Evolutionary conservation across 2,329 filamentous ascomycete genomes (phyloP).

Genomic region (Talaromyces verruculosus): DNA sequence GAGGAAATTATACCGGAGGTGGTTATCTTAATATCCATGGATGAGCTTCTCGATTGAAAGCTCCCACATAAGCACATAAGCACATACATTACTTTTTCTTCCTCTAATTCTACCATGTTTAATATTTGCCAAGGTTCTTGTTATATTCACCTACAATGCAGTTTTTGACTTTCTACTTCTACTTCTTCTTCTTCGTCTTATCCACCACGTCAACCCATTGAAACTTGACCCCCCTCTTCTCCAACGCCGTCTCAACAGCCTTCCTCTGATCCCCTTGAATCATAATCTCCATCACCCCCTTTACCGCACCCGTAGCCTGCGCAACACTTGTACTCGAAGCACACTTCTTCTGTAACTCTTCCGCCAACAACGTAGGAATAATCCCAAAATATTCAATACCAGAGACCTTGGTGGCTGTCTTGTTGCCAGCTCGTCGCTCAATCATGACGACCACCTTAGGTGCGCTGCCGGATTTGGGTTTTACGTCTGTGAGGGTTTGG

Average conservation of each 20-base stretch:
- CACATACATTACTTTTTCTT: not conserved
- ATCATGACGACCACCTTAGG: constrained; percentile 61
- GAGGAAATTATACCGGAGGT: not conserved
- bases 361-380: constrained; percentile 59
- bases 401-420: constrained; percentile 63
- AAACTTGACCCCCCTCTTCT: constrained; percentile 57
- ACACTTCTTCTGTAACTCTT: constrained; percentile 66
- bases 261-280: constrained; percentile 67
- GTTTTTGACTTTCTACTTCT: constrained; percentile 24
- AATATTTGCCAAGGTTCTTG: not conserved
- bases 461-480: constrained; percentile 60
- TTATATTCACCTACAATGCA: not conserved
- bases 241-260: constrained; percentile 59
- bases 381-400: constrained; percentile 64
- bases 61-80: not conserved
- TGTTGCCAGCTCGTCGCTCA: constrained; percentile 65
- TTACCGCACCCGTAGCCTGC: constrained; percentile 61
- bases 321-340: constrained; percentile 67
- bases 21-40: not conserved
- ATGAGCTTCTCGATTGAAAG: not conserved
- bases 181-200: constrained; percentile 67
- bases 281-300: constrained; percentile 65
- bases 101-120: not conserved
- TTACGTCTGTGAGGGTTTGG: constrained; percentile 46
- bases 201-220: constrained; percentile 66